Conservation (phyloP, 768 basidiomycete species). For the Podaxis sp. region DNA sequence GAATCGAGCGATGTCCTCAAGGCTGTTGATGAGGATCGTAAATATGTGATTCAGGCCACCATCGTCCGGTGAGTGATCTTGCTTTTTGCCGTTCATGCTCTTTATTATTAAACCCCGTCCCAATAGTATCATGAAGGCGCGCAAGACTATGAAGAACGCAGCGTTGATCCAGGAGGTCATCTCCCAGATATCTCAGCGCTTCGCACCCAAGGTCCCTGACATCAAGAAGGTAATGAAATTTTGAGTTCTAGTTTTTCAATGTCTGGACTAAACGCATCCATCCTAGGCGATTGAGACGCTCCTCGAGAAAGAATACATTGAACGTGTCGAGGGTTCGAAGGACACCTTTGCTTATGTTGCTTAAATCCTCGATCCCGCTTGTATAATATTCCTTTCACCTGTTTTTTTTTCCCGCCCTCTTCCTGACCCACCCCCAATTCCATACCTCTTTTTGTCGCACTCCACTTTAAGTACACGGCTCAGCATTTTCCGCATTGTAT, state of each 20-base stretch:
- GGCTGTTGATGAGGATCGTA: slow-evolving; percentile 95
- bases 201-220: slow-evolving; percentile 90
- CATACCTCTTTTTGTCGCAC: background rate
- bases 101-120: background rate
- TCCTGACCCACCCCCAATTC: background rate
- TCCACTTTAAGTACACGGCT: slow-evolving; percentile 7
- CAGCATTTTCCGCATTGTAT: slow-evolving; percentile 10
- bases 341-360: slow-evolving; percentile 84
- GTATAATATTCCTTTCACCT: slow-evolving; percentile 1
- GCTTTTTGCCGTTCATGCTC: background rate
- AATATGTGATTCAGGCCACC: slow-evolving; percentile 93
- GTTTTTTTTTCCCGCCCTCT: background rate
- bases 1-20: slow-evolving; percentile 88
- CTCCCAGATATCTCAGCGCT: slow-evolving; percentile 81
- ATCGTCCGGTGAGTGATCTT: slow-evolving; percentile 63
- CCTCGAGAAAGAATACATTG: slow-evolving; percentile 96
- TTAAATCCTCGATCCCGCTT: slow-evolving; percentile 26
- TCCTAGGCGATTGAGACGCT: slow-evolving; percentile 81
- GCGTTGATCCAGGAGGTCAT: slow-evolving; percentile 86
- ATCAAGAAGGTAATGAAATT: slow-evolving; percentile 79
- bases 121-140: slow-evolving; percentile 86
- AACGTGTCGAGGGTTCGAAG: slow-evolving; percentile 86
- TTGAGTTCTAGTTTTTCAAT: background rate
- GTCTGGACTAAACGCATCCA: slow-evolving; percentile 16
- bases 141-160: slow-evolving; percentile 95